Base-by-base conservation (phyloP, 805 yeast genomes). In the Pichia californica region DNA sequence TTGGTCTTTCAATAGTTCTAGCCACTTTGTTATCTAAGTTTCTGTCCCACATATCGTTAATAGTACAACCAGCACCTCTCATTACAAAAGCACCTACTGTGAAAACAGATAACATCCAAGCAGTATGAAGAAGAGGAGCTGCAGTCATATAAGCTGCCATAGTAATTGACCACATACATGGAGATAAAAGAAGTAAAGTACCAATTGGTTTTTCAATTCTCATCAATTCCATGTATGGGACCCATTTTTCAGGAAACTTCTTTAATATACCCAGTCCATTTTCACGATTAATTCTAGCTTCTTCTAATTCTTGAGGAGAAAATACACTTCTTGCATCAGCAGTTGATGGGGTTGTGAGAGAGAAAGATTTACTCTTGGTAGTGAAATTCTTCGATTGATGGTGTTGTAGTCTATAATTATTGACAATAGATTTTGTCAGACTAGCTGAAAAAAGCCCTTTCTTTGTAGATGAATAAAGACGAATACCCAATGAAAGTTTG, bases 21-120 rank as follows among this genome's bases (percentile, higher is more conserved):
- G 83, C 83, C 4, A 93, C 99, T 61, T 88, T 76, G 50, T 74
- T 71, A 57, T 93, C 99, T 38, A 89, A 69, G 47, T 91, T 72
- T 41, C 88, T 69, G 59, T 93, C 99, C 59, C 82, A 69, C 36
- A 91, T 69, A 63, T 93, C 99, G 60, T 93, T 93, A 43, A 93
- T 81, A 0, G 96, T 89, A 61, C 99, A 93, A 0, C 99, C 99
- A 2, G 96, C 97, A 23, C 98, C 96, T 62, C 99, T 76, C 95
- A 94, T 93, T 15, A 91, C 71, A 31, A 89, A 56, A 0, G 97
- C 76, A 13, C 99, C 99, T 4, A 83, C 69, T 5, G 91, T 80
- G 59, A 88, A 93, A 13, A 88, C 66, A 0, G 77, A 72, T 28
- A 87, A 59, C 56, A 81, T 86, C 56, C 73, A 74, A 0, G 72